Evolutionary conservation across 768 basidiomycete genomes (phyloP).

Genomic region (Rubroboletus pulcherrimus): DNA sequence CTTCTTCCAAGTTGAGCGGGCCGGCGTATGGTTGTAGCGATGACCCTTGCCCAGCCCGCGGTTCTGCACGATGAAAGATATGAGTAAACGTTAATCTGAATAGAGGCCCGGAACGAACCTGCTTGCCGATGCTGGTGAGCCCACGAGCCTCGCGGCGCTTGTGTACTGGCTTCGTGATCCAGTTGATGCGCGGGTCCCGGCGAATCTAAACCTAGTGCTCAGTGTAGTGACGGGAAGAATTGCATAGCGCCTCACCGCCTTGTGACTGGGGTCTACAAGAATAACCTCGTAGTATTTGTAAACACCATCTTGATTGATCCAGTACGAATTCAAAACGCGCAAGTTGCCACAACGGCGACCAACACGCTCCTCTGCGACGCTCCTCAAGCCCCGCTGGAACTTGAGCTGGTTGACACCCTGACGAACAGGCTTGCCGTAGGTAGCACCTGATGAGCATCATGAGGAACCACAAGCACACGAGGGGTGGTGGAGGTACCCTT

Average conservation of each 20-base stretch:
- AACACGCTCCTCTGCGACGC: slow-evolving; percentile 96
- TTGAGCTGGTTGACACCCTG: slow-evolving; percentile 99
- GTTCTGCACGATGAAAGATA: slow-evolving; percentile 52
- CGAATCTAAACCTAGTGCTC: slow-evolving; percentile 59
- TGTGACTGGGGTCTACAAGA: slow-evolving; percentile 92
- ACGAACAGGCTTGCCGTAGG: slow-evolving; percentile 97
- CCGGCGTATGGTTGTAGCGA: slow-evolving; percentile 89
- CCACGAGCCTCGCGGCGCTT: slow-evolving; percentile 98
- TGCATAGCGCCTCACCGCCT: slow-evolving; percentile 60
- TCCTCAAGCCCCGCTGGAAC: slow-evolving; percentile 89
- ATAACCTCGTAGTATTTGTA: slow-evolving; percentile 99
- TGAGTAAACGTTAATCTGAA: background rate
- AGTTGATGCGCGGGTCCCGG: slow-evolving; percentile 96
- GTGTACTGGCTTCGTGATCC: slow-evolving; percentile 98
- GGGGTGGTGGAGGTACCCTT: slow-evolving; percentile 62
- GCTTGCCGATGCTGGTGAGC: slow-evolving; percentile 94
- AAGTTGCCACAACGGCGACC: slow-evolving; percentile 95
- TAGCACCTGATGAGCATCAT: slow-evolving; percentile 62
- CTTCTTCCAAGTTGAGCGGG: slow-evolving; percentile 90
- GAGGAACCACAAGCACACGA: background rate
- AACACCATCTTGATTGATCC: slow-evolving; percentile 98
- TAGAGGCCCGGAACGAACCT: slow-evolving; percentile 46
- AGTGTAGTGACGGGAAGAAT: background rate
- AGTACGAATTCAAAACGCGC: slow-evolving; percentile 97
- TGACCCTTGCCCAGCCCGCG: slow-evolving; percentile 96